Evolutionary conservation across 2,329 filamentous ascomycete genomes (phyloP).

Genomic region (Claviceps paspali): DNA sequence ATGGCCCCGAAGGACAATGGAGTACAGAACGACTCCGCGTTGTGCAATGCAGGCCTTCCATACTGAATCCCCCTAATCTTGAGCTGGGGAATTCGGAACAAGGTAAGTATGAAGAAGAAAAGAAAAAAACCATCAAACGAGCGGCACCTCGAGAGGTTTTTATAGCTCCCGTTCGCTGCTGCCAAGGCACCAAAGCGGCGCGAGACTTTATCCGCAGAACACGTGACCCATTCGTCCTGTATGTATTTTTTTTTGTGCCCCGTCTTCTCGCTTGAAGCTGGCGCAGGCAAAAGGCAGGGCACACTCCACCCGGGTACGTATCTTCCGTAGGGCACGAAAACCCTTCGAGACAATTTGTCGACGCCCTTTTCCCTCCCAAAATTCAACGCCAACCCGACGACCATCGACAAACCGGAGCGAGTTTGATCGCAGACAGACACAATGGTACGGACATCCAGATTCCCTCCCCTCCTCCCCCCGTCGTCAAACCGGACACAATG

Average conservation of each 20-base stretch:
- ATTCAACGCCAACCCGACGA: constrained; percentile 23
- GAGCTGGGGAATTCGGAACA: constrained; percentile 29
- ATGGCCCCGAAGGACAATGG: constrained; percentile 41
- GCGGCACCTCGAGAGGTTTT: constrained; percentile 9
- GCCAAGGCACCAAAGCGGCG: too few species aligned
- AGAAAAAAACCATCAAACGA: constrained; percentile 14
- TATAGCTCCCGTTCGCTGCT: constrained; percentile 16
- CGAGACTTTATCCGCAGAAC: too few species aligned
- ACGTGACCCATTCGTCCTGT: constrained; percentile 14
- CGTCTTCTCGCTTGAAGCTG: constrained; percentile 6
- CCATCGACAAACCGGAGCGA: constrained; percentile 27
- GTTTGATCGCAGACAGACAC: constrained; percentile 38
- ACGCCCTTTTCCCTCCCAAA: constrained; percentile 19
- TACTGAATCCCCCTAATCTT: constrained; percentile 27
- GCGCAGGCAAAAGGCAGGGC: constrained; percentile 5
- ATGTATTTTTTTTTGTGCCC: constrained; percentile 1
- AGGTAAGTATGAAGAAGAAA: constrained; percentile 40
- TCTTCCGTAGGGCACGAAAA: constrained; percentile 26
- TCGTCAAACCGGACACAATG: too few species aligned
- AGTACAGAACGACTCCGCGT: constrained; percentile 32
- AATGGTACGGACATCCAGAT: constrained; percentile 28
- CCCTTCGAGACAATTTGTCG: constrained; percentile 26
- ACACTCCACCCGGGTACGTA: constrained; percentile 20
- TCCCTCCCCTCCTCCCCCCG: constrained; percentile 4
- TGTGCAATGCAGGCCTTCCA: constrained; percentile 41